A percentile compares a stretch with the other conserved stretches of the same genome.
Evolutionary conservation across 116 monocot species (phyloP).

Genomic region (Papilionanthe hybrid): DNA sequence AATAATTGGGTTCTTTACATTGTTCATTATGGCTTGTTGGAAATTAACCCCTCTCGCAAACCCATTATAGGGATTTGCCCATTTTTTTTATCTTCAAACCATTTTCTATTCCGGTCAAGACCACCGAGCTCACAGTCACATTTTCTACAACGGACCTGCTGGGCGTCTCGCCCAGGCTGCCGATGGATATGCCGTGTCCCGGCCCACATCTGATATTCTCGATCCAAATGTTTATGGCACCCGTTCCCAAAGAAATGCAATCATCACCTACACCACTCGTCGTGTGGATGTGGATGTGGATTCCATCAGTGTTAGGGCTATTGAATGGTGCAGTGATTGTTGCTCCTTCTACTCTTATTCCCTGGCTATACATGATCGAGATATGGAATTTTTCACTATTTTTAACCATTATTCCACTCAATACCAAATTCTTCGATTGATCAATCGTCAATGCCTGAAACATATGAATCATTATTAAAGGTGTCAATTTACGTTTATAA

Average conservation of each 20-base stretch:
- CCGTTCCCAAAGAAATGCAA: conserved; percentile 59
- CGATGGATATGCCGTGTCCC: conserved; percentile 51
- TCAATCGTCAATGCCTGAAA: conserved; percentile 35
- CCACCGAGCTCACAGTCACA: too few species aligned
- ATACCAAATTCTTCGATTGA: conserved; percentile 39
- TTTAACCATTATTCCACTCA: conserved; percentile 32
- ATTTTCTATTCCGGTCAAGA: conserved; percentile 18
- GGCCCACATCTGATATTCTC: conserved; percentile 59
- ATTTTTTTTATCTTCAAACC: conserved; percentile 67
- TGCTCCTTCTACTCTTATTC: conserved; percentile 4
- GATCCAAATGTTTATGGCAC: conserved; percentile 44
- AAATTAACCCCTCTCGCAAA: conserved; percentile 44
- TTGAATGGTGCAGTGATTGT: conserved; percentile 40
- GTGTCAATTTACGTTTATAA: too few species aligned
- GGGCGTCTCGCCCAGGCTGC: too few species aligned
- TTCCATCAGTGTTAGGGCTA: conserved; percentile 88
- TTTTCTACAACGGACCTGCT: too few species aligned
- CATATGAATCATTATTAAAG: too few species aligned
- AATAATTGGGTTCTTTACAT: conserved; percentile 49
- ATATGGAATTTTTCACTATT: conserved; percentile 72
- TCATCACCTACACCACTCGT: conserved; percentile 36
- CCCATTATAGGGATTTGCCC: conserved; percentile 40
- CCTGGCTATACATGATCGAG: conserved; percentile 17
- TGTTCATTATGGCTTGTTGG: neutral
- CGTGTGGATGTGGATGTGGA: conserved; percentile 62